These are phyloP conservation scores for Adansonia grandidieri DNA, from an alignment of 441 rosid species.

Conservation along the genomic window DNA sequence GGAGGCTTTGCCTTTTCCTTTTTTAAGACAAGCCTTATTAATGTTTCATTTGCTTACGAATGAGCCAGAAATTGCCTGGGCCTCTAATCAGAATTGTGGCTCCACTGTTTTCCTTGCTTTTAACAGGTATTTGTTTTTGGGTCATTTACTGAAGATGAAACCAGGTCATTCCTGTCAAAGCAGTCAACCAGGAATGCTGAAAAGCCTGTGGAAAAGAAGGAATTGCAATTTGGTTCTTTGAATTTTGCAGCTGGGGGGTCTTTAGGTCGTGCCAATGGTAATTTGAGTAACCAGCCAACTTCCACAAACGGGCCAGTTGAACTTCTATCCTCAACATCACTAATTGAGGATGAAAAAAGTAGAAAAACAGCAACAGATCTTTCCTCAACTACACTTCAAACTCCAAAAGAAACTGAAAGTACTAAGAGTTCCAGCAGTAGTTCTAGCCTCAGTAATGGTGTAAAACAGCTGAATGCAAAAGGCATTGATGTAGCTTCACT, in stretches of 20 bases:
- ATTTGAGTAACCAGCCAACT: constrained; percentile 33
- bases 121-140: constrained; percentile 75
- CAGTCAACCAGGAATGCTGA: constrained; percentile 50
- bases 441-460: constrained; percentile 47
- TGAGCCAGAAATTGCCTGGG: background rate
- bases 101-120: constrained; percentile 21
- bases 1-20: background rate
- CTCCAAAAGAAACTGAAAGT: constrained; percentile 53
- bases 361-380: constrained; percentile 31
- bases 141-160: constrained; percentile 92
- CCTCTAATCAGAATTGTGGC: constrained; percentile 2
- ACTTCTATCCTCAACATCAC: constrained; percentile 40
- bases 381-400: constrained; percentile 32
- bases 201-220: constrained; percentile 45
- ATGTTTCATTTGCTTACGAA: background rate
- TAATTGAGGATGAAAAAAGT: constrained; percentile 37
- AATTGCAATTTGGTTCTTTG: constrained; percentile 57
- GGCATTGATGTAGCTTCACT: constrained; percentile 38
- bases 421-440: constrained; percentile 29
- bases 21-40: background rate
- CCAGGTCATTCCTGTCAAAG: constrained; percentile 55
- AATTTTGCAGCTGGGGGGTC: constrained; percentile 43
- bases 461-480: constrained; percentile 41
- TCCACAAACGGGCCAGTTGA: constrained; percentile 38
- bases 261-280: constrained; percentile 43